Conservation (phyloP, 192 early-diverging fungal genomes). For the Powellomyces hirtus region DNA sequence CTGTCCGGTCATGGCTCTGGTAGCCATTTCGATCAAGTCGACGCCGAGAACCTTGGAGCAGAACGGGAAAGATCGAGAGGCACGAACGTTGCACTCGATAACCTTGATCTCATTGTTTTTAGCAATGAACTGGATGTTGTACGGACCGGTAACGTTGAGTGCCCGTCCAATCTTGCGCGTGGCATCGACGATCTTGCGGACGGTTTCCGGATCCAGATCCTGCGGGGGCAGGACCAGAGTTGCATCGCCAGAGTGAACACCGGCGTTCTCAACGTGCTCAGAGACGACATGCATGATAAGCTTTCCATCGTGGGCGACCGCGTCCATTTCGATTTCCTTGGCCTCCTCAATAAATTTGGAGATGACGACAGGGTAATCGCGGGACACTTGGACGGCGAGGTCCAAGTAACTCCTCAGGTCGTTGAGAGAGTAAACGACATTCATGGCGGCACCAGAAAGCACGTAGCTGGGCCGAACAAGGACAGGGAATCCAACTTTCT, state of each 20-base stretch:
- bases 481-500: constrained; percentile 82
- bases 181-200: constrained; percentile 87
- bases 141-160: constrained; percentile 94
- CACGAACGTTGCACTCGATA: constrained; percentile 98
- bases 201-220: constrained; percentile 92
- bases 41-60: constrained; percentile 94
- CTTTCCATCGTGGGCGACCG: constrained; percentile 81
- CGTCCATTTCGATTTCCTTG: constrained; percentile 94
- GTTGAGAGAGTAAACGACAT: constrained; percentile 80
- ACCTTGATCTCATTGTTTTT: constrained; percentile 99
- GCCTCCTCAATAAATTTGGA: constrained; percentile 95
- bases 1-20: constrained; percentile 85
- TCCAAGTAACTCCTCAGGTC: constrained; percentile 71
- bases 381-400: constrained; percentile 84
- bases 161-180: constrained; percentile 91
- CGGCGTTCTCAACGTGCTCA: constrained; percentile 96
- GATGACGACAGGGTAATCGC: constrained; percentile 94
- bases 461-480: constrained; percentile 96
- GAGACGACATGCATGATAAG: constrained; percentile 86
- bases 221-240: constrained; percentile 93
- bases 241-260: constrained; percentile 97
- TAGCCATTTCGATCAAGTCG: constrained; percentile 96
- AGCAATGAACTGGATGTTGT: constrained; percentile 99
- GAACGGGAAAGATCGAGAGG: constrained; percentile 96
- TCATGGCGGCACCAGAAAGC: constrained; percentile 97